phyloP scores from a whole-genome alignment of 1,139 yeast species.

The Magnusiomyces ingens region DNA sequence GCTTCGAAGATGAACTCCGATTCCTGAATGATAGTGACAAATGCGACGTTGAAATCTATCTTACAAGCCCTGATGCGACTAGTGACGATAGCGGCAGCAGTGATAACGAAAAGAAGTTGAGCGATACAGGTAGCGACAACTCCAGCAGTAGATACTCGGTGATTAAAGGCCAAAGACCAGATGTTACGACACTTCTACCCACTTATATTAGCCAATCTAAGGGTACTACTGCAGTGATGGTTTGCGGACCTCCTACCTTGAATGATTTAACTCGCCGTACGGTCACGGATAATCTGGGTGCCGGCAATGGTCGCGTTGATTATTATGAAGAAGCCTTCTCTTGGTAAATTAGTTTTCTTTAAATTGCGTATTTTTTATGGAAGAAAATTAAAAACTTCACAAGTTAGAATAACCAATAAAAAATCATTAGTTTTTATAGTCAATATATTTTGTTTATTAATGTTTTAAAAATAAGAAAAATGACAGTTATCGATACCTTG shows the following conservation, averaged over 20 bases:
- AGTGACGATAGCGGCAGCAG: not conserved
- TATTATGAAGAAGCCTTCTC: conserved; percentile 38
- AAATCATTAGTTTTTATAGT: no score
- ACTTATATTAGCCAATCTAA: conserved; percentile 29
- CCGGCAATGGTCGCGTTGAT: conserved; percentile 31
- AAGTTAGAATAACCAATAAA: no score
- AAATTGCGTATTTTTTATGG: conserved; percentile 20
- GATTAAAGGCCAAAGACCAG: conserved; percentile 28
- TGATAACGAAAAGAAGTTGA: conserved; percentile 6
- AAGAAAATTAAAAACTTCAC: no score
- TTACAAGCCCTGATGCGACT: not conserved
- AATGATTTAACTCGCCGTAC: conserved; percentile 34
- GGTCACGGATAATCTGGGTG: conserved; percentile 16
- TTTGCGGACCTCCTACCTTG: conserved; percentile 40
- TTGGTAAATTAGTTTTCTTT: conserved; percentile 25
- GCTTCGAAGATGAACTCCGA: conserved; percentile 47
- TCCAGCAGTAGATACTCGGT: not conserved
- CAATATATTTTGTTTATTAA: no score
- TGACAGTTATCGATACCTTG: no score
- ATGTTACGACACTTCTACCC: conserved; percentile 6
- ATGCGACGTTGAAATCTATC: conserved; percentile 37
- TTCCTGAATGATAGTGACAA: conserved; percentile 27
- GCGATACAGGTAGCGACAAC: not conserved
- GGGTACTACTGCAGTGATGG: conserved; percentile 15
- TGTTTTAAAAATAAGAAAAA: no score